Base-by-base conservation (phyloP, 2,329 filamentous ascomycete species). In the Tolypocladium sp. region DNA sequence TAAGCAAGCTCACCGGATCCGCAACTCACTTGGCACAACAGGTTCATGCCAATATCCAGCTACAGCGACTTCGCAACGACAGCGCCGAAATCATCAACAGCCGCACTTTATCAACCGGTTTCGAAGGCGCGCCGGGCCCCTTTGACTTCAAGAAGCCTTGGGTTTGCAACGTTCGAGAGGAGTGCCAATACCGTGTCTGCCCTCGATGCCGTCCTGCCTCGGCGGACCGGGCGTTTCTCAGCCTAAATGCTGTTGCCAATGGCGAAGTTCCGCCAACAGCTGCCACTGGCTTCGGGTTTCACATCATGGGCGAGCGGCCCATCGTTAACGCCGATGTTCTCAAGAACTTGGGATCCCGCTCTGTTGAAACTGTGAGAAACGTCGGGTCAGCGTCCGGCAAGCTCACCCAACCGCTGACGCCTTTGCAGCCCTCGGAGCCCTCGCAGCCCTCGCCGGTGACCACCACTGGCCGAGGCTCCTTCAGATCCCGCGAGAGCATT, bases 131-230 rank as follows among this genome's bases (percentile, higher is more conserved):
- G 17, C 55, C 63, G 22, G 53, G 64, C 20, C 56, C 59, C 38
- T 59, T 63, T 58, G 61, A 64, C n/a, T 65, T 65, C 30, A 65
- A 64, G 44, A 70, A 69, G 57, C 71, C 74, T 17, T 80, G 77
- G 77, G 63, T 77, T 7, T 70, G 73, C 22, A 61, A 61, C 42
- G 61, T 67, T 25, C 65, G 65, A 1, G 64, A 73, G 1, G 79
- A 83, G 65, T 86, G 83, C 60, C 73, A 76, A 51, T 79, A 76
- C 69, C 81, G 73, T 60, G 73, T 77, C 49, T 86, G 83, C 61
- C 74, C 76, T 4, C 61, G 59, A 8, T 86, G 83, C 62, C 77
- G 80, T 4, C 76, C 75, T 5, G 69, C 68, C 1, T 74, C 71
- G 33, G 67, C 70, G 27, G 73, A 78, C 17, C 77, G 82, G 35